Evolutionary conservation across 768 basidiomycete species (phyloP), one percentile per base, ranked within the genome.

Genomic region (Tylopilus plumbeoviolaceoides): DNA sequence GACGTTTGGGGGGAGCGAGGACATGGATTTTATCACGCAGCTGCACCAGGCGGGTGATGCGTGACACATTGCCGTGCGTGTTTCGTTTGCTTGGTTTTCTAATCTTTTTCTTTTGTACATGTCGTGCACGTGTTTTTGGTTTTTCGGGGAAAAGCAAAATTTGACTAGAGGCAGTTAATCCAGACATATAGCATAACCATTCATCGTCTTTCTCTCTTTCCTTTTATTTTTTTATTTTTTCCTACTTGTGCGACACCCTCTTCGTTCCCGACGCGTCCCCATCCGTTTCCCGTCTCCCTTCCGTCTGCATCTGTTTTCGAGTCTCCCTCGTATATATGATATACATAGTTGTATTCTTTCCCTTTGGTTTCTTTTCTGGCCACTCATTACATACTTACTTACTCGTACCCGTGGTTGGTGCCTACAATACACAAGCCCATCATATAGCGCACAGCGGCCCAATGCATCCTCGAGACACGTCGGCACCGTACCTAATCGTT

Each of bases 1-100:
- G 39, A 68, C 64, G 36, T 68, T 70, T 23, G 62, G 61, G 11
- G 68, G 58, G 5, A 68, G 54, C 44, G 56, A 66, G 4, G 66
- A 68, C 35, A 50, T 48, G 42, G 63, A 66, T 11, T 46, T 51
- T 40, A 57, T 63, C 47, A 51, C 43, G 28, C 47, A 42, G 42
- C 27, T 62, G 27, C 57, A 63, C 41, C 48, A 50, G 18, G 42
- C 46, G 28, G 7, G 39, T 44, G 30, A 35, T 44, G 30, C 57
- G 20, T 70, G 59, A 59, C 30, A 7, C 8, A 2, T 21, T 9
- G 6, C 18, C 20, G 28, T 17, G 12, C 21, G 2, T 30, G 10
- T 30, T 30, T 30, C 30, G 1, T 23, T 23, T 23, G 30, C 17
- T 11, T 17, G 1, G 5, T 41, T 11, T 36, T 23, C 23, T 28